Evolutionary conservation across 352 stramenopile genomes (phyloP), one percentile per base, ranked within the genome.

Genomic region (Aphanomyces cochlioides): DNA sequence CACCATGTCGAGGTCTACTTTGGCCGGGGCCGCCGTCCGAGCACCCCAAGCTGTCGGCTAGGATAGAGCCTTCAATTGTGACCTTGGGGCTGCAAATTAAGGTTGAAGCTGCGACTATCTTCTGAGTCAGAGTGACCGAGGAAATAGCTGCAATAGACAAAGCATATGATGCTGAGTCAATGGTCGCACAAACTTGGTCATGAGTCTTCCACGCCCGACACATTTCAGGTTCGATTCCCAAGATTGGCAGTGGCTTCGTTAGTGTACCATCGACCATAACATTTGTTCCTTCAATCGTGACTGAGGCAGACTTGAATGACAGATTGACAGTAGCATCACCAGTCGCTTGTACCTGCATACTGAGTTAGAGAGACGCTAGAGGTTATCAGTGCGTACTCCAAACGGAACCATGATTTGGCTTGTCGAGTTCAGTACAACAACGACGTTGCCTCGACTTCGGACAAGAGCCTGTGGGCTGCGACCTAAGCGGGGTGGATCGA

Each of bases 11-110:
- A 36, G 87, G 54, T n/a, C 76, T 72, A 59, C 81, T 88, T 19
- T 83, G 85, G 4, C 83, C 83, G 47, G 79, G 82, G 43, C 83
- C 83, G 40, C 78, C 54, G 10, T 80, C 83, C 66, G 66, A 69
- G 56, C 83, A 90, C 43, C 83, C 83, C 48, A 87, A 77, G 17
- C 63, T 67, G 40, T 74, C 73, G 43, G 75, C 81, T 3, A 76
- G 81, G 54, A 89, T 70, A 15, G 64, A 40, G 39, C 81, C 81
- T 58, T 65, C 58, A 13, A 89, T 72, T 8, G 45, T 77, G 50
- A 88, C 75, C 8, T 76, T 72, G 17, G 65, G 71, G 63, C 80
- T 83, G 56, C 83, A 90, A 8, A 90, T 19, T 57, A 90, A 75
- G 45, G 88, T 82, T 8, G 83, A 85, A 15, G 82, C 78, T 17